phyloP scores from a whole-genome alignment of 805 yeast species.

The Pichia scutulata region DNA sequence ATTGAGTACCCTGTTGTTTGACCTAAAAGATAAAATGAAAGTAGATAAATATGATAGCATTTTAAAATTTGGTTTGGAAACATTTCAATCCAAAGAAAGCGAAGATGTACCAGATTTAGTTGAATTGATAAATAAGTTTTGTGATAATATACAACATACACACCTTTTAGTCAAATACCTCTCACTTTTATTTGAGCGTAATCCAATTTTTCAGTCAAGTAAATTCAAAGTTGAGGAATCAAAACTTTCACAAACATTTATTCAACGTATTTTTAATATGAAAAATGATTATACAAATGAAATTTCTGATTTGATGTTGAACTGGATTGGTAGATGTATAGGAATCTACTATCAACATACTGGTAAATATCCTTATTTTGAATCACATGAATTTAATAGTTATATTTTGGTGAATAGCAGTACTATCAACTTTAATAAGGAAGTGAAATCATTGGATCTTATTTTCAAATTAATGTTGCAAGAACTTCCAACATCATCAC shows the following conservation, averaged over 20 bases:
- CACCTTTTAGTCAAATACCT: background rate
- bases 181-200: slow-evolving; percentile 3
- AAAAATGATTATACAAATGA: slow-evolving; percentile 7
- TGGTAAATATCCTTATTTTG: slow-evolving; percentile 18
- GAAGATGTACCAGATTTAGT: background rate
- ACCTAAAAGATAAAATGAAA: background rate
- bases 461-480: slow-evolving; percentile 24
- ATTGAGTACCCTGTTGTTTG: background rate
- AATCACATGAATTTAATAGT: slow-evolving; percentile 16
- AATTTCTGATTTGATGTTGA: slow-evolving; percentile 14
- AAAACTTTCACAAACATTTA: slow-evolving; percentile 1
- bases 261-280: slow-evolving; percentile 17
- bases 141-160: background rate
- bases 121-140: background rate
- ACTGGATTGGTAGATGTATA: slow-evolving; percentile 28
- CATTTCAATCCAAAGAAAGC: background rate
- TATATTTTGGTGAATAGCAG: slow-evolving; percentile 9
- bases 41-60: background rate
- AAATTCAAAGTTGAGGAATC: background rate
- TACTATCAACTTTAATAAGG: slow-evolving; percentile 13
- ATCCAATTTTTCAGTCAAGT: background rate
- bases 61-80: background rate
- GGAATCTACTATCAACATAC: slow-evolving; percentile 23
- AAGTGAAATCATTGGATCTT: slow-evolving; percentile 21
- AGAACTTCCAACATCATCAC: slow-evolving; percentile 12